A percentile compares a stretch with the other conserved stretches of the same genome.
These are phyloP conservation scores for Heliamphora exappendiculata DNA, from an alignment of 148 eudicot genomes.

Conservation along the genomic window DNA sequence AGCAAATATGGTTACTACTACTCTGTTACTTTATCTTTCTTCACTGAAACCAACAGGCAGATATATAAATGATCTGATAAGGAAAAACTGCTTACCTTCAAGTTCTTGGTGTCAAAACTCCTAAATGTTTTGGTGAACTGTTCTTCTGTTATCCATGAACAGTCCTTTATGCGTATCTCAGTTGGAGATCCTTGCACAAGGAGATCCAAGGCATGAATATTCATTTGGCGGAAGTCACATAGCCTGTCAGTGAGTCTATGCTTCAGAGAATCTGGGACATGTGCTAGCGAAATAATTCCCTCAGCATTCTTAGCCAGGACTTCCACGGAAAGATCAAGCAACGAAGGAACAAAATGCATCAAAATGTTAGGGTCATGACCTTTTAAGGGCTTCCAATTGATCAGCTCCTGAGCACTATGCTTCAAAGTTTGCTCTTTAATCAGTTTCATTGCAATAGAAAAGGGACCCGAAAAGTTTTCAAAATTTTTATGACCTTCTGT, in stretches of 20 bases:
- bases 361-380: neutral
- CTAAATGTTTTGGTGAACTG: conserved; percentile 19
- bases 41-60: neutral
- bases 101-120: conserved; percentile 11
- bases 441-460: conserved; percentile 12
- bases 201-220: conserved; percentile 16
- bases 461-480: conserved; percentile 13
- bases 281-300: conserved; percentile 23
- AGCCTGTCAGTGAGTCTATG: conserved; percentile 17
- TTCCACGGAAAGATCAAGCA: conserved; percentile 24
- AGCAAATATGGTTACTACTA: neutral
- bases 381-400: conserved; percentile 21
- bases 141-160: conserved; percentile 25
- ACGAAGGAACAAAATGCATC: conserved; percentile 17
- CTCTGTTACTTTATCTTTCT: neutral
- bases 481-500: neutral
- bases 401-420: conserved; percentile 7
- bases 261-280: conserved; percentile 18
- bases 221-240: conserved; percentile 23
- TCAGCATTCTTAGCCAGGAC: conserved; percentile 28
- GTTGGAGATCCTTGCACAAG: conserved; percentile 26
- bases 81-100: conserved; percentile 17
- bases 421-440: conserved; percentile 11
- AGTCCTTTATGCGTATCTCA: conserved; percentile 27
- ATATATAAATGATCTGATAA: neutral